These are phyloP conservation scores for Pleurotus giganteus DNA, from an alignment of 768 basidiomycete genomes.

Conservation along the genomic window DNA sequence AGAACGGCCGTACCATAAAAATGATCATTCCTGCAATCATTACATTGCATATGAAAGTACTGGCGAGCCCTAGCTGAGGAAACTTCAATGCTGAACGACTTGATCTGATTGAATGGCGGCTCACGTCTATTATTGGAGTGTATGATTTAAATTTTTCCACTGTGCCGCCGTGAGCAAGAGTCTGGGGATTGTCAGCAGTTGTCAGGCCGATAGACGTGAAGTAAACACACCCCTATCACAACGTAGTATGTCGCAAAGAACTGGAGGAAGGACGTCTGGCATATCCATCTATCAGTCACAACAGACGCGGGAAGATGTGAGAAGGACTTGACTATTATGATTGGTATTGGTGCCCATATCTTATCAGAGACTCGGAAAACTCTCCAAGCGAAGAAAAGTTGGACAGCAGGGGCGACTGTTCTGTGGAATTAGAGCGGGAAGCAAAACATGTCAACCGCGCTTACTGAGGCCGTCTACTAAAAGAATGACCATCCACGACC, in stretches of 20 bases:
- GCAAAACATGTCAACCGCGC: background rate
- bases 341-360: background rate
- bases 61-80: conserved; percentile 14
- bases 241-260: background rate
- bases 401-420: background rate
- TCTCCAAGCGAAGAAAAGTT: conserved; percentile 7
- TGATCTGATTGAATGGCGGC: background rate
- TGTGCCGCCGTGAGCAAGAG: background rate
- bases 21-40: conserved; percentile 25
- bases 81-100: background rate
- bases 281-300: background rate
- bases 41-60: conserved; percentile 13
- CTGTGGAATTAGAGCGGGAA: too few relatives aligned
- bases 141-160: background rate
- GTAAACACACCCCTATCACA: background rate
- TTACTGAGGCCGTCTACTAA: conserved; percentile 12
- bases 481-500: conserved; percentile 12
- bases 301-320: background rate
- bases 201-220: background rate
- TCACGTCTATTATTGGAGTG: background rate
- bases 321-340: background rate
- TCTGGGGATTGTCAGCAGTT: background rate
- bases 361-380: background rate
- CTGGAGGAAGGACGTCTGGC: background rate
- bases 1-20: conserved; percentile 6